Evolutionary conservation across 75 land plant genomes (phyloP).

Genomic region (Picea sitchensis): DNA sequence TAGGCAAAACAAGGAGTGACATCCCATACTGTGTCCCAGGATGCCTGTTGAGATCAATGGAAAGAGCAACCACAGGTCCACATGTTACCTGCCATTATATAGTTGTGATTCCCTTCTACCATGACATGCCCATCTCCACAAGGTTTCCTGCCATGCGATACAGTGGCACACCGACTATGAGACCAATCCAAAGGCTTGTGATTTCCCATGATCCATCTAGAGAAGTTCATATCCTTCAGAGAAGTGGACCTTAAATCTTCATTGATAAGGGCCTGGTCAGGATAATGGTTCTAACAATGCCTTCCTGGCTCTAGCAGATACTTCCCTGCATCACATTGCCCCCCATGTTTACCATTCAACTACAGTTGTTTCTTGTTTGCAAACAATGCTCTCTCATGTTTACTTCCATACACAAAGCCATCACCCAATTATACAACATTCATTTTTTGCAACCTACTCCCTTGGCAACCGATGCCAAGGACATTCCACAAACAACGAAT

Average conservation of each 20-base stretch:
- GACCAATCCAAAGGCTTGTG: conserved; percentile 76
- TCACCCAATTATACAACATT: no score
- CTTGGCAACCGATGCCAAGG: no score
- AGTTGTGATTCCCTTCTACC: conserved; percentile 89
- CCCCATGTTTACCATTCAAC: no score
- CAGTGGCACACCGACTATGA: conserved; percentile 91
- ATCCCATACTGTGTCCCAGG: conserved; percentile 79
- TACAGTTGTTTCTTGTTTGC: no score
- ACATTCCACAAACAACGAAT: no score
- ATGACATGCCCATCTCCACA: conserved; percentile 89
- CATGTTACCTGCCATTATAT: conserved; percentile 46
- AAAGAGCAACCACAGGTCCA: conserved; percentile 33
- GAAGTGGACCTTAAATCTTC: conserved; percentile 38
- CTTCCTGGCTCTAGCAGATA: no score
- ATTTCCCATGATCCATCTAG: conserved; percentile 41
- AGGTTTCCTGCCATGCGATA: conserved; percentile 90
- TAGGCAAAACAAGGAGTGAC: conserved; percentile 74
- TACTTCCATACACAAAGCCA: no score
- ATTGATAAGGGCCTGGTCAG: no score
- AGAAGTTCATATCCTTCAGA: conserved; percentile 29
- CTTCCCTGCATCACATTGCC: no score
- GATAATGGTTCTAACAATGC: no score
- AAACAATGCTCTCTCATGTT: no score
- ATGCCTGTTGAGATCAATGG: conserved; percentile 57
- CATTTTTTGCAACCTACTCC: no score